phyloP scores from a whole-genome alignment of 73 alveolate genomes.

The Uronychia setigera region DNA sequence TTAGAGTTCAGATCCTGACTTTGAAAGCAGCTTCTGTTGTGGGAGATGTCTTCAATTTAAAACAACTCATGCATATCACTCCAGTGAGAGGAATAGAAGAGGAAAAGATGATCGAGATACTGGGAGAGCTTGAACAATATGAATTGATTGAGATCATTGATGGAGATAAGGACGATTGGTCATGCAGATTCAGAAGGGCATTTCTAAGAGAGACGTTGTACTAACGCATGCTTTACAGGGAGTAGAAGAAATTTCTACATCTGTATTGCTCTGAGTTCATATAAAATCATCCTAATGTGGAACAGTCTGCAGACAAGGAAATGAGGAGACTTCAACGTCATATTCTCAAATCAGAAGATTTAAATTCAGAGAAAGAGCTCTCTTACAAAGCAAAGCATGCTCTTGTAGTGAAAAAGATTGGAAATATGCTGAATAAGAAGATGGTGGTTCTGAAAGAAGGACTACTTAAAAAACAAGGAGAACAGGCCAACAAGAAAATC shows the following conservation, averaged over 20 bases:
- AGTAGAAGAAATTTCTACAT: slow-evolving; percentile 63
- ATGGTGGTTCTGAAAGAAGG: slow-evolving; percentile 43
- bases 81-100: slow-evolving; percentile 49
- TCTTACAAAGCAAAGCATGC: slow-evolving; percentile 61
- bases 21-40: slow-evolving; percentile 64
- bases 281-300: slow-evolving; percentile 55
- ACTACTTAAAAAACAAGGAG: slow-evolving; percentile 58
- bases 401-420: slow-evolving; percentile 43
- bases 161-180: slow-evolving; percentile 41
- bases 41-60: slow-evolving; percentile 62
- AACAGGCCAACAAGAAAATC: slow-evolving; percentile 45
- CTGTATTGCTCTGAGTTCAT: slow-evolving; percentile 39
- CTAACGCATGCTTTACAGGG: slow-evolving; percentile 51
- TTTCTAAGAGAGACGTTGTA: slow-evolving; percentile 65
- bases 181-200: slow-evolving; percentile 51
- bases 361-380: slow-evolving; percentile 43
- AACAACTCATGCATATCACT: slow-evolving; percentile 33
- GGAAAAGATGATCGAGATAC: slow-evolving; percentile 22
- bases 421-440: slow-evolving; percentile 42
- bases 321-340: slow-evolving; percentile 45
- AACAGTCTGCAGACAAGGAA: slow-evolving; percentile 52
- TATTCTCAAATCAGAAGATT: slow-evolving; percentile 58
- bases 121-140: slow-evolving; percentile 38
- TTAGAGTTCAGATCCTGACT: slow-evolving; percentile 13
- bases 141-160: slow-evolving; percentile 68